Evolutionary conservation across 768 basidiomycete genomes (phyloP).

Genomic region (Lactarius akahatsu): DNA sequence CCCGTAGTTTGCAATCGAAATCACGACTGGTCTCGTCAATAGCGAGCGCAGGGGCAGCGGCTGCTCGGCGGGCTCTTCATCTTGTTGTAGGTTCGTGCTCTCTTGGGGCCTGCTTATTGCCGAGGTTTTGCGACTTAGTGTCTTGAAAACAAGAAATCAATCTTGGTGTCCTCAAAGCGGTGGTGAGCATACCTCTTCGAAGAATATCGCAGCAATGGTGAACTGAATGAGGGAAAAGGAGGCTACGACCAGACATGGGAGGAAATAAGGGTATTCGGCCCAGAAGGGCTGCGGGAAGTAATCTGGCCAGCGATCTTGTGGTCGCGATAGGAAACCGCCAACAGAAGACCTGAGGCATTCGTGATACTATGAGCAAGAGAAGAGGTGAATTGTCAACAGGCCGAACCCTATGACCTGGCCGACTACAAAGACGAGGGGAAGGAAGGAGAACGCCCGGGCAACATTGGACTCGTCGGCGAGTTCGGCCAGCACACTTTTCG

Average conservation of each 20-base stretch:
- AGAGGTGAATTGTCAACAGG: not conserved
- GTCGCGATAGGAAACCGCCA: constrained; percentile 30
- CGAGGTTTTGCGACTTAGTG: not conserved
- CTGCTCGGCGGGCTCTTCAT: not conserved
- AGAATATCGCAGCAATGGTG: not conserved
- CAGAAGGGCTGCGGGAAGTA: constrained; percentile 29
- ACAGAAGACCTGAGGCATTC: constrained; percentile 13
- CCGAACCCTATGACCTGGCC: not conserved
- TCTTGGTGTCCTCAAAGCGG: not conserved
- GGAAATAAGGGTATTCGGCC: constrained; percentile 31
- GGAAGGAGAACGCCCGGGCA: constrained; percentile 39
- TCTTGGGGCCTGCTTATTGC: not conserved
- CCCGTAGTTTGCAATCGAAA: not conserved
- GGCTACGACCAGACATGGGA: constrained; percentile 24
- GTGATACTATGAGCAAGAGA: not conserved
- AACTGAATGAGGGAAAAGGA: not conserved
- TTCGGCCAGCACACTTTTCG: constrained; percentile 69
- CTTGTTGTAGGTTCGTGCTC: not conserved
- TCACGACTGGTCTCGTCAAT: not conserved
- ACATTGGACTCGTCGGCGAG: constrained; percentile 61
- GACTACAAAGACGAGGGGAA: constrained; percentile 33
- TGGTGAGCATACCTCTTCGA: not conserved
- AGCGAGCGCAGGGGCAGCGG: not conserved
- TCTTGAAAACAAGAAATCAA: not conserved
- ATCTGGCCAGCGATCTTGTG: constrained; percentile 28